A percentile compares a stretch with the other conserved stretches of the same genome.
These are phyloP conservation scores for Acanthamoeba castellanii DNA, from an alignment of 208 protist species.

Conservation along the genomic window DNA sequence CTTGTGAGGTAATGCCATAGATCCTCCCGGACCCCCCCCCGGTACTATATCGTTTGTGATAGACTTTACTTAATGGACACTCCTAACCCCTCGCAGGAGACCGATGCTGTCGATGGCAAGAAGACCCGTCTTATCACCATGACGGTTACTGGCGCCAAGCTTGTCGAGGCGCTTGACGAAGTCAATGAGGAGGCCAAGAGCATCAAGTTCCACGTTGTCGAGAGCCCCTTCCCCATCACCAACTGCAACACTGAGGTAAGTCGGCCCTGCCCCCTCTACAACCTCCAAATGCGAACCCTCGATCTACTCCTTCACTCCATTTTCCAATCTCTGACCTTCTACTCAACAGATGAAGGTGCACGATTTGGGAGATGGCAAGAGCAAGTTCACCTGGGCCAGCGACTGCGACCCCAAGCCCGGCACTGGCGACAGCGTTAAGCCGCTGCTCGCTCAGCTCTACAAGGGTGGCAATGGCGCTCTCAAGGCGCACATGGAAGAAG, in stretches of 20 bases:
- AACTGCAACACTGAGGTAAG: conserved; percentile 31
- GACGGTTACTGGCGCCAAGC: conserved; percentile 38
- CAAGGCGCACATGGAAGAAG: conserved; percentile 32
- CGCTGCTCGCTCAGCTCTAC: conserved; percentile 48
- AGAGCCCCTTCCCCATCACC: conserved; percentile 46
- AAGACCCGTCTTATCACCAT: conserved; percentile 29
- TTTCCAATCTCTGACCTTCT: not conserved
- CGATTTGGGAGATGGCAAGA: conserved; percentile 37
- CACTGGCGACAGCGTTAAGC: conserved; percentile 54
- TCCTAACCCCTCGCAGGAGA: too few relatives aligned
- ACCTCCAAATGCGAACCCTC: not conserved
- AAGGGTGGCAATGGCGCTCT: conserved; percentile 41
- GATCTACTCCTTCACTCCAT: not conserved
- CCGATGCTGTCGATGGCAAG: conserved; percentile 1
- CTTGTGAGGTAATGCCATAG: not conserved
- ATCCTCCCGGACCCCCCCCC: too few relatives aligned
- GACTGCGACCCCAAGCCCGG: conserved; percentile 52
- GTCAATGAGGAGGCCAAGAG: conserved; percentile 14
- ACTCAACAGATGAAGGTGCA: conserved; percentile 36
- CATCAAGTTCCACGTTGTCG: conserved; percentile 52
- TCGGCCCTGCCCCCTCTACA: not conserved
- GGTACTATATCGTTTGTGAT: not conserved
- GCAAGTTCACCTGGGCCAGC: conserved; percentile 52
- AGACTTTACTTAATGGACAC: too few relatives aligned
- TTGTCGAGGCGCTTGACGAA: conserved; percentile 17